Base-by-base conservation (phyloP, 768 basidiomycete species). In the Coprinopsis cinerea region DNA sequence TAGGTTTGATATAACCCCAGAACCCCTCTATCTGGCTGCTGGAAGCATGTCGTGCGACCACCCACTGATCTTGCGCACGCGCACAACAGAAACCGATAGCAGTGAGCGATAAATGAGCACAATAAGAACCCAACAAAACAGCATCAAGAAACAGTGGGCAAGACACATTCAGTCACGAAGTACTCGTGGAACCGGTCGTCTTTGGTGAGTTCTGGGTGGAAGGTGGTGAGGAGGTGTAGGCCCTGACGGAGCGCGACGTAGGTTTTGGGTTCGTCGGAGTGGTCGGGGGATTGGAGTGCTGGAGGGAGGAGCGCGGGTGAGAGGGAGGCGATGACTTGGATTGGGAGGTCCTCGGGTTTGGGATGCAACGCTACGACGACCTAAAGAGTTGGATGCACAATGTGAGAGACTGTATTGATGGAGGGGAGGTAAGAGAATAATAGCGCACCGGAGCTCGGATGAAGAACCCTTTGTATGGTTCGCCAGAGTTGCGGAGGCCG, bases 151-250 rank as follows among this genome's bases (percentile, higher is more conserved):
- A 53, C 17, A 5, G 48, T 56, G 36, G 66, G 53, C 3, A 82
- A 52, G 7, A 93, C 87, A 58, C 88, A 92, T 58, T 83, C 76
- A 48, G 73, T 73, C 35, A 95, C 73, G 60, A 95, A 97, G 63
- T 88, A 95, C 53, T 95, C 88, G 64, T 96, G 94, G 60, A 97
- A 90, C 32, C 94, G 81, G 51, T 78, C 67, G 60, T 98, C 95
- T 49, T 76, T 74, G 20, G 90, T 93, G 39, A 98, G 71, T 64
- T 98, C 95, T 0, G 94, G 95, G 61, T 98, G 95, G 70, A 96
- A 97, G 0, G 85, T 90, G 3, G 93, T 92, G 24, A 93, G 75
- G 53, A 98, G 71, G 61, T 92, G 84, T 23, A 70, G 73, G 23
- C 94, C 94, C 61, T 96, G 90, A 2, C 84, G 80, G 15, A 93